phyloP scores from a whole-genome alignment of 805 yeast species.

The Sugiyamaella americana region DNA sequence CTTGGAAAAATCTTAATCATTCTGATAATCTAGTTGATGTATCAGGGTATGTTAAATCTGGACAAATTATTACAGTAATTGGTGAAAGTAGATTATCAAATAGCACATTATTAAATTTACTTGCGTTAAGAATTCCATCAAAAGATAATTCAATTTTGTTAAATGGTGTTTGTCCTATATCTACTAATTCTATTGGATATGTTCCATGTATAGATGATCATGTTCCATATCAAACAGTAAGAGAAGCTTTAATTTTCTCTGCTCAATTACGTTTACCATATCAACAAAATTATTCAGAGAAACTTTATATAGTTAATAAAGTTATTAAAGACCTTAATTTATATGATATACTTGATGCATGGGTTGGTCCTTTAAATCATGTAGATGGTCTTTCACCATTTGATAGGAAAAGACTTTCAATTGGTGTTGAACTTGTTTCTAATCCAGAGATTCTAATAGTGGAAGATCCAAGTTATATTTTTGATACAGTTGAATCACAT shows the following conservation, averaged over 20 bases:
- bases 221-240: slow-evolving; percentile 60
- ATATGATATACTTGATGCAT: slow-evolving; percentile 51
- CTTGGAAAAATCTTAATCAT: neutral
- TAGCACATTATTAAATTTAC: slow-evolving; percentile 64
- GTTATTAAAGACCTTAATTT: neutral
- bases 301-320: slow-evolving; percentile 33
- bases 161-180: slow-evolving; percentile 46
- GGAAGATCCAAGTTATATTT: slow-evolving; percentile 70
- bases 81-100: slow-evolving; percentile 86
- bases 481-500: slow-evolving; percentile 58
- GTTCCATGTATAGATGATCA: slow-evolving; percentile 78
- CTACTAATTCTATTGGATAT: slow-evolving; percentile 67
- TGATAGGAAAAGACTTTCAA: slow-evolving; percentile 55
- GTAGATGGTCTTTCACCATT: slow-evolving; percentile 55
- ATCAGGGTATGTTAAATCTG: slow-evolving; percentile 68
- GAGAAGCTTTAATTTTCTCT: slow-evolving; percentile 66
- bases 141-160: slow-evolving; percentile 68
- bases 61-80: slow-evolving; percentile 74
- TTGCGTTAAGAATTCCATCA: slow-evolving; percentile 61
- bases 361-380: slow-evolving; percentile 44
- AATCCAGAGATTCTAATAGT: slow-evolving; percentile 55
- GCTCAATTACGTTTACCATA: slow-evolving; percentile 66
- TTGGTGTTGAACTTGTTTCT: slow-evolving; percentile 68
- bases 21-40: neutral
- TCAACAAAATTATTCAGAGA: slow-evolving; percentile 48